Base-by-base conservation (phyloP, 768 basidiomycete genomes). In the Trametes punicea region DNA sequence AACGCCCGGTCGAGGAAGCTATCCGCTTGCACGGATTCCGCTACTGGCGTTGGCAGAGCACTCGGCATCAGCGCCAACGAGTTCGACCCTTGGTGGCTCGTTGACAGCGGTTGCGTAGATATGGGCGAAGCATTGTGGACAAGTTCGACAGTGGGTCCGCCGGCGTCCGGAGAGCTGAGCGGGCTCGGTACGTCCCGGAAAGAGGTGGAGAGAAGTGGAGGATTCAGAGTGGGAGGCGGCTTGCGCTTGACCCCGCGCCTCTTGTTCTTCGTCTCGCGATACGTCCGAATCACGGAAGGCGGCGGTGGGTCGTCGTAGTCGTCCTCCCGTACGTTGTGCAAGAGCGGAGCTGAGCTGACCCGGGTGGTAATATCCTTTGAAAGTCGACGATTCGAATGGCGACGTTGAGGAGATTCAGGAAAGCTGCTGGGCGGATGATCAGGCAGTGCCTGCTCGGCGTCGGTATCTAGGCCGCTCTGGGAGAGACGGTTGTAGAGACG, bases 401-500 rank as follows among this genome's bases (percentile, higher is more conserved):
- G 52, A 21, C 58, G 51, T 1, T 6, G 25, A 3, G 46, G 38
- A n/a, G n/a, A n/a, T 2, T 45, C 23, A 2, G 9, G n/a, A 5
- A 30, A 34, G 10, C 27, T 21, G 21, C 10, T 16, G 9, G 41
- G 30, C 16, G 41, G 31, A 26, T 2, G 26, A 8, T 18, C 39
- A 3, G n/a, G 33, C 21, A 13, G 9, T 13, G 16, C 23, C 21
- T 51, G 33, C 13, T 54, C 51, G 63, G 48, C 27, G 10, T 58
- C 59, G 6, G 47, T 18, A 33, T 56, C 63, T 3, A 51, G 45
- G 7, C 63, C 67, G 4, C 63, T 59, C 21, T 78, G 77, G 11
- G 82, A 82, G 29, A 84, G 61, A 18, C 79, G 77, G 58, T 75
- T 67, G 65, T 83, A 83, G 15, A 81, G 66, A 47, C 68, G 75